Evolutionary conservation across 2,329 filamentous ascomycete genomes (phyloP).

Genomic region (Diaporthe sp.): DNA sequence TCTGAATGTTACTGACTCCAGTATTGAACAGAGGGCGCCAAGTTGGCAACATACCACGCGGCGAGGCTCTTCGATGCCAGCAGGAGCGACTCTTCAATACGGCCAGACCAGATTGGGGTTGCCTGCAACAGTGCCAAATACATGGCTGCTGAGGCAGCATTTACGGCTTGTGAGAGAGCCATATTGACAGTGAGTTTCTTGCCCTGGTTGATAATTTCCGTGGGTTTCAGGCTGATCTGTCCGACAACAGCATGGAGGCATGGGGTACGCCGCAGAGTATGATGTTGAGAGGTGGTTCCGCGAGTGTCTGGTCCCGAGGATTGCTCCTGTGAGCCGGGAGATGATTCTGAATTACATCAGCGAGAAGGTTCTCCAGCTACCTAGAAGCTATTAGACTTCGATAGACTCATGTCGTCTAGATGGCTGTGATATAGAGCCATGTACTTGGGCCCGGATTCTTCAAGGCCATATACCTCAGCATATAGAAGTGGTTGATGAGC

Average conservation of each 20-base stretch:
- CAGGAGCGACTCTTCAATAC: constrained; percentile 63
- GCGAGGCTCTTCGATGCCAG: constrained; percentile 72
- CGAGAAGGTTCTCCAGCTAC: constrained; percentile 76
- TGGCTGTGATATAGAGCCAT: not conserved
- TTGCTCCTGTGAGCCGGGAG: constrained; percentile 76
- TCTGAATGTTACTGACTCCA: not conserved
- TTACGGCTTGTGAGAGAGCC: constrained; percentile 72
- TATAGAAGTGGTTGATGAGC: not conserved
- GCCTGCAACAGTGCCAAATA: constrained; percentile 81
- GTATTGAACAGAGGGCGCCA: constrained; percentile 69
- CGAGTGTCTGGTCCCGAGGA: constrained; percentile 75
- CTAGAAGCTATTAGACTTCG: constrained; percentile 68
- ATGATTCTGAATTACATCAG: constrained; percentile 83
- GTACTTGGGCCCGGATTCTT: not conserved
- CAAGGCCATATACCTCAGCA: not conserved
- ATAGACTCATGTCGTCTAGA: not conserved
- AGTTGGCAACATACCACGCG: constrained; percentile 75
- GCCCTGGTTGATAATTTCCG: not conserved
- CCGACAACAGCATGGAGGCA: constrained; percentile 63
- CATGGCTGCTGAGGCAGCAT: constrained; percentile 75
- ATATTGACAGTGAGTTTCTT: constrained; percentile 59
- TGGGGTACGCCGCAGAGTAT: constrained; percentile 76
- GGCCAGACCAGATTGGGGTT: constrained; percentile 70
- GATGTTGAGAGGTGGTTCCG: constrained; percentile 76
- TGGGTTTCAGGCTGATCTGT: not conserved